Base-by-base conservation (phyloP, 2,329 filamentous ascomycete species). In the Chaetomiaceae sp. region DNA sequence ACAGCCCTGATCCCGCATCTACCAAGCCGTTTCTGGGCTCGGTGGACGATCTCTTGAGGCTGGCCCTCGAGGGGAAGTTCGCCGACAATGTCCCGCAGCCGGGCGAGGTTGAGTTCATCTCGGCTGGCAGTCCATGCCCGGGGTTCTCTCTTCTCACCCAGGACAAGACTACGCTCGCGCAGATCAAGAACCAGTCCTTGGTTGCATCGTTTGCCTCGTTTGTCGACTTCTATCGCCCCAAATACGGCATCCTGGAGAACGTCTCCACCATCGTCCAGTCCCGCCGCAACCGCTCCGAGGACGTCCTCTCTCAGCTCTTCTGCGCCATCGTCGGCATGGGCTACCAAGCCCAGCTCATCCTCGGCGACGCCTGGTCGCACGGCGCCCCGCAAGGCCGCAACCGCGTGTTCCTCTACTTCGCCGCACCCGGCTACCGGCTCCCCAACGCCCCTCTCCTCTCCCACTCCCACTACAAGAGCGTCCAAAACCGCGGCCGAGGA, bases 201-300 rank as follows among this genome's bases (percentile, higher is more conserved):
- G 80, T 94, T 0, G 88, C 87, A 0, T 87, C 87, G 0, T 89
- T 92, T 34, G 84, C 84, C 0, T 83, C 88, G 0, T 89, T 80
- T 55, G 74, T 92, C 1, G 89, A 95, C 58, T 70, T 89, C 0
- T 91, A 89, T 59, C 79, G 85, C 0, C 89, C 89, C 0, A 75
- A 80, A n/a, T 92, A 88, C 63, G 87, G 84, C 0, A 60, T 92
- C 0, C 75, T 95, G 0, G 89, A 95, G 66, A 95, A 95, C 59
- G 89, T 95, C 0, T 69, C 80, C 0, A 75, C 72, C 0, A 89
- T 92, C 71, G 78, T 87, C 0, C 76, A 73, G 64, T 23, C 51
- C 0, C 36, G 45, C 22, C 71, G 72, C 17, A 72, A 67, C 17
- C 62, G 64, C 6, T 70, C 68, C 29, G 75, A 85, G 19, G 88